Evolutionary conservation across 2,329 filamentous ascomycete genomes (phyloP).

Genomic region (Fusarium anthophilum): DNA sequence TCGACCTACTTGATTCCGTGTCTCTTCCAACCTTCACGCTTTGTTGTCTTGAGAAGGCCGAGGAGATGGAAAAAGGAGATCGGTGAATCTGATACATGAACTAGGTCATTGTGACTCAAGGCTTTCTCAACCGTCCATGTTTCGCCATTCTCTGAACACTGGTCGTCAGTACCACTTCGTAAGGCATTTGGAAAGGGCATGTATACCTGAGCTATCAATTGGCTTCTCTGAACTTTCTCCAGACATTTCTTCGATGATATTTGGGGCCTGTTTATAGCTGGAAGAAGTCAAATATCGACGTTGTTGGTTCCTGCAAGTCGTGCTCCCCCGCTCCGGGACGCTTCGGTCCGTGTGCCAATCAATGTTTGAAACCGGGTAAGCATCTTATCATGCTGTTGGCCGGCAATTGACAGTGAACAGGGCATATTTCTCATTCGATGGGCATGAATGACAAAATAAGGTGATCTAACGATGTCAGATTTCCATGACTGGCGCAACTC

Average conservation of each 20-base stretch:
- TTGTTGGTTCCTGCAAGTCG: not conserved
- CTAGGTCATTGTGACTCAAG: constrained; percentile 64
- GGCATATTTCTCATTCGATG: not conserved
- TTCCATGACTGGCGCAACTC: not conserved
- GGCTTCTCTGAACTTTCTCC: not conserved
- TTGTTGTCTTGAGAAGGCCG: constrained; percentile 92
- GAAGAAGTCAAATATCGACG: not conserved
- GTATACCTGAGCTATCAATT: not conserved
- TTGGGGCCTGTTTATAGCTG: not conserved
- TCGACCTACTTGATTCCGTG: constrained; percentile 71
- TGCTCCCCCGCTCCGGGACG: constrained; percentile 16
- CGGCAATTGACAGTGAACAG: not conserved
- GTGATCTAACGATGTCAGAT: not conserved
- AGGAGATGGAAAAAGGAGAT: constrained; percentile 94
- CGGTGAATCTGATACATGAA: constrained; percentile 73
- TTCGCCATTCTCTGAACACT: constrained; percentile 2
- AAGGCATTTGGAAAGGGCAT: not conserved
- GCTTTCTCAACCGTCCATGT: constrained; percentile 68
- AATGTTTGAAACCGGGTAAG: not conserved
- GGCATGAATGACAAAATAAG: not conserved
- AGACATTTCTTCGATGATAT: constrained; percentile 2
- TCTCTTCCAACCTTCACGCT: constrained; percentile 93
- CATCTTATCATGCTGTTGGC: not conserved
- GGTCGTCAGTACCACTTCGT: not conserved
- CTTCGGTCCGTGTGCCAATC: constrained; percentile 10